Evolutionary conservation across 2,329 filamentous ascomycete species (phyloP).

Genomic region (Nemania serpens): DNA sequence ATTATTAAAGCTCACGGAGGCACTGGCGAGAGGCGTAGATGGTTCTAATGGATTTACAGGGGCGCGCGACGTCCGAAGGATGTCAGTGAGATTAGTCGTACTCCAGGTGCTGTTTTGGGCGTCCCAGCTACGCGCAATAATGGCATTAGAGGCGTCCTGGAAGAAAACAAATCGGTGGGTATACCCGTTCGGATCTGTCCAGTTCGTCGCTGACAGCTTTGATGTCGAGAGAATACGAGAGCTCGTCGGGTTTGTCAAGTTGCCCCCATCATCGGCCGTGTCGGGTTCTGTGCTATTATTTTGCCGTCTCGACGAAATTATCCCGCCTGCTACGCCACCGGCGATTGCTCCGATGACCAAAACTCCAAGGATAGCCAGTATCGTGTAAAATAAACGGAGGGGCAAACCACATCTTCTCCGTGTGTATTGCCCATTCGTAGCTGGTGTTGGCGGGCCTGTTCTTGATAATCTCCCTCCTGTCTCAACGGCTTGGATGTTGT

Average conservation of each 20-base stretch:
- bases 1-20: conserved; percentile 26
- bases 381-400: conserved; percentile 26
- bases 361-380: conserved; percentile 13
- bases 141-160: conserved; percentile 31
- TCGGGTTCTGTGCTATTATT: neutral
- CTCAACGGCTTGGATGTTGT: neutral
- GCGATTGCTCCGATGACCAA: conserved; percentile 28
- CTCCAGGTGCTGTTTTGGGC: conserved; percentile 34
- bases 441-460: neutral
- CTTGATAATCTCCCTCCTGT: neutral
- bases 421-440: neutral
- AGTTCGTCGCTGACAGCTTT: conserved; percentile 36
- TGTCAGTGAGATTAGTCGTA: conserved; percentile 35
- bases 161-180: conserved; percentile 35
- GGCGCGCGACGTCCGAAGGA: conserved; percentile 29
- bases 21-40: conserved; percentile 35
- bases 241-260: neutral
- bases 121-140: conserved; percentile 38
- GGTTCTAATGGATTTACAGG: conserved; percentile 27
- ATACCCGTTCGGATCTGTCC: conserved; percentile 32
- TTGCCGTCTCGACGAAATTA: neutral
- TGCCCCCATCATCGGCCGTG: neutral
- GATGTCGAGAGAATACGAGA: conserved; percentile 24
- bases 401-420: conserved; percentile 27
- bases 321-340: conserved; percentile 22